Conservation (phyloP, 345 rosid genomes). For the Bruguiera sexangula region DNA sequence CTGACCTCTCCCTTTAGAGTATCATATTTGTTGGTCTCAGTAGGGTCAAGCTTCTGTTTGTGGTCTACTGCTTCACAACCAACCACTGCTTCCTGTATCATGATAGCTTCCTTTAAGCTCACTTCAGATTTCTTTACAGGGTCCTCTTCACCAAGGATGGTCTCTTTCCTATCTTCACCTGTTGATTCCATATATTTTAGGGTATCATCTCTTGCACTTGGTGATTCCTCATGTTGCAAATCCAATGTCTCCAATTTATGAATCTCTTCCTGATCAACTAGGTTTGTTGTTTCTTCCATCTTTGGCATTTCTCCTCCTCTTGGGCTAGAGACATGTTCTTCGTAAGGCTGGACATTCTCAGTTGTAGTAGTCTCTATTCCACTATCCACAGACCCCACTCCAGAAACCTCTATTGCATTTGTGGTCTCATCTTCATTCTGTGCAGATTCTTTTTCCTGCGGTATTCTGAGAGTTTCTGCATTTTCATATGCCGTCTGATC, state of each 20-base stretch:
- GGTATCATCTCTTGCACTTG: slow-evolving; percentile 14
- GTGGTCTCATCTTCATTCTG: slow-evolving; percentile 7
- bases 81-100: slow-evolving; percentile 14
- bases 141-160: slow-evolving; percentile 17
- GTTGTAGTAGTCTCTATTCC: slow-evolving; percentile 12
- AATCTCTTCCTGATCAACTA: slow-evolving; percentile 11
- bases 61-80: slow-evolving; percentile 17
- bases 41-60: slow-evolving; percentile 9
- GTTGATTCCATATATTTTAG: not conserved
- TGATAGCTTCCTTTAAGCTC: slow-evolving; percentile 20
- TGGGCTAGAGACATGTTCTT: slow-evolving; percentile 1
- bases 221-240: slow-evolving; percentile 9
- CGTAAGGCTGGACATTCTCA: slow-evolving; percentile 12
- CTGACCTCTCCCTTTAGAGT: slow-evolving; percentile 22
- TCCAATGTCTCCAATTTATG: slow-evolving; percentile 5
- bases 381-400: slow-evolving; percentile 10
- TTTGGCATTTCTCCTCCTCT: slow-evolving; percentile 11
- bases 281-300: slow-evolving; percentile 15
- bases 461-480: slow-evolving; percentile 11
- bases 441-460: slow-evolving; percentile 1
- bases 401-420: slow-evolving; percentile 15
- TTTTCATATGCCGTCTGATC: slow-evolving; percentile 7
- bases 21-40: slow-evolving; percentile 3
- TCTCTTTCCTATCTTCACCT: slow-evolving; percentile 5
- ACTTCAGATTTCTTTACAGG: slow-evolving; percentile 9